Percentiles rank a stretch among this genome's conserved stretches.
Conservation (phyloP, 1,284 basidiomycete species). For the Ganoderma lucidum region DNA sequence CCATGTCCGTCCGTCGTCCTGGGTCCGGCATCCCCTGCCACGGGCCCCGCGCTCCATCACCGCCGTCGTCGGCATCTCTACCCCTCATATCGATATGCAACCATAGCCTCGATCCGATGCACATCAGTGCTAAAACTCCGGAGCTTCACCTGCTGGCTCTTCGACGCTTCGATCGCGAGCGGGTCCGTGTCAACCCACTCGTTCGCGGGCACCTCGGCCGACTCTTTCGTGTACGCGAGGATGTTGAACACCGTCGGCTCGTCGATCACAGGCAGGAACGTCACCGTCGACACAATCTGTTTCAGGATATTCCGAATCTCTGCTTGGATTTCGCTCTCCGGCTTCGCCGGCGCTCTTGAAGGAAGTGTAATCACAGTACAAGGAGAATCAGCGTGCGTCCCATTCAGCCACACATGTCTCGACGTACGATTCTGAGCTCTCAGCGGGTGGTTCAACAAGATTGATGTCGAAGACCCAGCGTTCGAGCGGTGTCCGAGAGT, state of each 20-base stretch:
- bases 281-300: constrained; percentile 97
- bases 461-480: constrained; percentile 99
- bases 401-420: constrained; percentile 1
- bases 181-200: constrained; percentile 97
- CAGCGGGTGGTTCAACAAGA: constrained; percentile 67
- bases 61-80: constrained; percentile 34
- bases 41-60: constrained; percentile 15
- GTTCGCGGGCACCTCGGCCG: constrained; percentile 86
- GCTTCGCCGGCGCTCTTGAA: constrained; percentile 62
- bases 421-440: constrained; percentile 57
- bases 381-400: constrained; percentile 12
- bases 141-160: constrained; percentile 96
- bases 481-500: constrained; percentile 91
- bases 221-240: constrained; percentile 90
- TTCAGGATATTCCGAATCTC: constrained; percentile 99
- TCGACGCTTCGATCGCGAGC: constrained; percentile 92
- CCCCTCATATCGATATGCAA: constrained; percentile 82
- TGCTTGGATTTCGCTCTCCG: constrained; percentile 93
- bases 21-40: constrained; percentile 26
- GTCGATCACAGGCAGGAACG: constrained; percentile 94
- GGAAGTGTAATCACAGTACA: neutral
- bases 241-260: constrained; percentile 97
- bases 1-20: constrained; percentile 12
- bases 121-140: constrained; percentile 92
- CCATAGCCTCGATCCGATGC: constrained; percentile 91